phyloP scores from a whole-genome alignment of 2,329 filamentous ascomycete genomes.

The Plectosphaerella cucumerina region DNA sequence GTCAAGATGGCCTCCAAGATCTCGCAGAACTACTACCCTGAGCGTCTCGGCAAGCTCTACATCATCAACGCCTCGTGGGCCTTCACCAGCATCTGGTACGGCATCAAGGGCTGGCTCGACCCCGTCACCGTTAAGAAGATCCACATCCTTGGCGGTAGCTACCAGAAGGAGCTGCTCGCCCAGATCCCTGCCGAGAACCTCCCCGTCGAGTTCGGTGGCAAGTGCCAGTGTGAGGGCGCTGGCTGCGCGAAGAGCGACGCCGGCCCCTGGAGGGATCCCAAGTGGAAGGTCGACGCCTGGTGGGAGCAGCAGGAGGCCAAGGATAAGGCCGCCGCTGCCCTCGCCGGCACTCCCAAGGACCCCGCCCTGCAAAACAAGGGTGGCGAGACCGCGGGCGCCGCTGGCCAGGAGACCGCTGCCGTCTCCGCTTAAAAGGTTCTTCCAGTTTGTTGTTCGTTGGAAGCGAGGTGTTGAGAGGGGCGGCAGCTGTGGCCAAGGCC shows the following conservation, averaged over 20 bases:
- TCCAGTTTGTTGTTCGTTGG: conserved; percentile 9
- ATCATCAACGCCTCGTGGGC: conserved; percentile 98
- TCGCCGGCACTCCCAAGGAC: conserved; percentile 2
- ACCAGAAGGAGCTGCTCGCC: conserved; percentile 76
- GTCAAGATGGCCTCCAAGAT: conserved; percentile 80
- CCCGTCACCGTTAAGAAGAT: conserved; percentile 97
- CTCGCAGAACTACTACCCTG: conserved; percentile 98
- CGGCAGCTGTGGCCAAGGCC: not conserved
- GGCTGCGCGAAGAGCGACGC: conserved; percentile 85
- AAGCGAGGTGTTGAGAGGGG: conserved; percentile 1
- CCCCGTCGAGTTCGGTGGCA: conserved; percentile 79
- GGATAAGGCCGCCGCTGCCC: conserved; percentile 20
- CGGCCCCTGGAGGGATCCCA: conserved; percentile 80
- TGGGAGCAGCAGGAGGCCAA: conserved; percentile 50
- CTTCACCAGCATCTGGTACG: conserved; percentile 78
- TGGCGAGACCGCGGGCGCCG: conserved; percentile 28
- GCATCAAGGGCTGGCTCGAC: conserved; percentile 92
- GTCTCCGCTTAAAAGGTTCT: conserved; percentile 24
- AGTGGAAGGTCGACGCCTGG: conserved; percentile 64
- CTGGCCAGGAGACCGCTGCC: conserved; percentile 28
- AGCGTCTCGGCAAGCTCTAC: conserved; percentile 93
- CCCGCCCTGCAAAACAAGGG: conserved; percentile 30
- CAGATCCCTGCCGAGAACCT: conserved; percentile 90
- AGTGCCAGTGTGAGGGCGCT: conserved; percentile 63
- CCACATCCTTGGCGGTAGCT: conserved; percentile 75